Evolutionary conservation across 2,329 filamentous ascomycete species (phyloP).

Genomic region (Stagonosporopsis vannaccii): DNA sequence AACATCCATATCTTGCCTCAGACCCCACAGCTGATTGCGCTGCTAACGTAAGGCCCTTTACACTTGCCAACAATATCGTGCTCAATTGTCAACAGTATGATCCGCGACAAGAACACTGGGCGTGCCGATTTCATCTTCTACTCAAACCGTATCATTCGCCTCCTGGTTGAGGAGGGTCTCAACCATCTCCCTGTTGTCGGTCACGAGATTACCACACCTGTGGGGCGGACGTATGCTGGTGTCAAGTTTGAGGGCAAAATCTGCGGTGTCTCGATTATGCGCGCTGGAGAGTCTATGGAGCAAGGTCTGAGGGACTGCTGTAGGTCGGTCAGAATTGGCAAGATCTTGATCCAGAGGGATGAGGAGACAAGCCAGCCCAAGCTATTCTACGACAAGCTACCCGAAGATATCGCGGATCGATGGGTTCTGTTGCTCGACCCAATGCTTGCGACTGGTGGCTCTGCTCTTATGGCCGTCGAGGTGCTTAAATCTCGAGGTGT

Average conservation of each 20-base stretch:
- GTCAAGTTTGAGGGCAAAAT: conserved; percentile 98
- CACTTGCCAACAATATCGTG: conserved; percentile 5
- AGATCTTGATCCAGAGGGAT: conserved; percentile 96
- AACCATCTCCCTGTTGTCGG: conserved; percentile 94
- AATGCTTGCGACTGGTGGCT: conserved; percentile 99
- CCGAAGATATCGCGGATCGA: conserved; percentile 87
- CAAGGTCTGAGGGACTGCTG: conserved; percentile 96
- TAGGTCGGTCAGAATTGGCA: conserved; percentile 95
- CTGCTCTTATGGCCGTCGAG: conserved; percentile 95
- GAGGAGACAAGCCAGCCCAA: conserved; percentile 93
- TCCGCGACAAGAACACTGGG: conserved; percentile 86
- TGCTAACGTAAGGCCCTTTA: conserved; percentile 81
- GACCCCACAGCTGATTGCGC: conserved; percentile 94
- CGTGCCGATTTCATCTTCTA: conserved; percentile 99
- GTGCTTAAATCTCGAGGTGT: conserved; percentile 90
- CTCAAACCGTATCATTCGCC: conserved; percentile 95
- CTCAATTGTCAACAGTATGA: conserved; percentile 70
- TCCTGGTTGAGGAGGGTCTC: conserved; percentile 94
- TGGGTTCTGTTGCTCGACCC: conserved; percentile 96
- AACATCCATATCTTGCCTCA: conserved; percentile 92
- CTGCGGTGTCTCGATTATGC: conserved; percentile 98
- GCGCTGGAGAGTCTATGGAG: conserved; percentile 98
- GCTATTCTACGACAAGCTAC: conserved; percentile 97
- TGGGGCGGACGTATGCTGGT: conserved; percentile 85
- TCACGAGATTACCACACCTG: conserved; percentile 88